Evolutionary conservation across 768 basidiomycete genomes (phyloP).

Genomic region (Collybiopsis luxurians): DNA sequence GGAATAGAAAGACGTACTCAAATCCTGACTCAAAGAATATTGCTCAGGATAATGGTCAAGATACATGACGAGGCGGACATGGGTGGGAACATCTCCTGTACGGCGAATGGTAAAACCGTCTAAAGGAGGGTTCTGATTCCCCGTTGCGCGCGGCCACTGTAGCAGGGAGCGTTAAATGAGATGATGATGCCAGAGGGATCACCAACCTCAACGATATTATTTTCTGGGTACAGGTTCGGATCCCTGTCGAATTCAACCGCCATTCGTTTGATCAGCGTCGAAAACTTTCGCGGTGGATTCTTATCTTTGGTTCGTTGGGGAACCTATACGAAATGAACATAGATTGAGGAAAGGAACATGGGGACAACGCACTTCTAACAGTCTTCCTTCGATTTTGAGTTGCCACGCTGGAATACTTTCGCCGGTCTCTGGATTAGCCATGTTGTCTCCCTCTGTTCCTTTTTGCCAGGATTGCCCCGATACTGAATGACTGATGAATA

Average conservation of each 20-base stretch:
- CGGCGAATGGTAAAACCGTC: conserved; percentile 88
- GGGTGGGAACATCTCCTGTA: conserved; percentile 75
- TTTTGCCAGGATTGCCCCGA: conserved; percentile 87
- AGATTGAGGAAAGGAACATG: neutral
- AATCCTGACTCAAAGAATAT: conserved; percentile 73
- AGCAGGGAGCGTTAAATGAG: neutral
- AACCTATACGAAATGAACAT: conserved; percentile 33
- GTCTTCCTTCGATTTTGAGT: conserved; percentile 81
- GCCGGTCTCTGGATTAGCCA: conserved; percentile 71
- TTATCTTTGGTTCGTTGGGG: conserved; percentile 65
- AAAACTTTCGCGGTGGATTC: conserved; percentile 70
- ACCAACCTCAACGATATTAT: conserved; percentile 84
- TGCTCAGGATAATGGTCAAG: conserved; percentile 86
- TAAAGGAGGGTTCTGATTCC: conserved; percentile 54
- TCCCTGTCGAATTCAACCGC: conserved; percentile 88
- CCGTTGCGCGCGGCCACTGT: conserved; percentile 64
- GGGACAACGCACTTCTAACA: conserved; percentile 63
- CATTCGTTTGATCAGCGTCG: conserved; percentile 80
- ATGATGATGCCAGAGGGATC: neutral
- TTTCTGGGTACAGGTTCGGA: conserved; percentile 73
- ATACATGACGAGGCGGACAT: conserved; percentile 80
- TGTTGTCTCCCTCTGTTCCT: conserved; percentile 40
- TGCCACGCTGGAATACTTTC: conserved; percentile 90
- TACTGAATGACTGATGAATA: conserved; percentile 87
- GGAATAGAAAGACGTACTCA: conserved; percentile 44